phyloP scores from a whole-genome alignment of 106 monocot genomes.

The Dendrobium officinale region DNA sequence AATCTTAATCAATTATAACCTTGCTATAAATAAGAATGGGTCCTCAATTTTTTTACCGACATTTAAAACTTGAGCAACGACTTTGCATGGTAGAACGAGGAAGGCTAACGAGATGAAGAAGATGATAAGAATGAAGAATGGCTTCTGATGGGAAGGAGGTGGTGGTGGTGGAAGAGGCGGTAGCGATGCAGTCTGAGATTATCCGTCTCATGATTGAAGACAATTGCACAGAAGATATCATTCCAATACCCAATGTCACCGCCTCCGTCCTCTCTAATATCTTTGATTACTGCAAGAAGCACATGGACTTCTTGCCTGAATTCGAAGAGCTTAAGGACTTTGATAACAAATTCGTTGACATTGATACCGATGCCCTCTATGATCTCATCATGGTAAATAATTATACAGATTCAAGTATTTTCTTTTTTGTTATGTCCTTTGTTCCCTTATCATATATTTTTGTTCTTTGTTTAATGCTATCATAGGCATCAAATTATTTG shows the following conservation, averaged over 20 bases:
- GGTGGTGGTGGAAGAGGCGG: background rate
- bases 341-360: background rate
- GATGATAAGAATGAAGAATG: background rate
- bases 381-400: background rate
- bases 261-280: background rate
- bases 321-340: background rate
- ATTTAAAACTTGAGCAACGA: no score
- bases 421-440: background rate
- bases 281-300: slow-evolving; percentile 1
- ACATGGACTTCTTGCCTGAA: background rate
- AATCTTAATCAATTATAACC: no score
- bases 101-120: no score
- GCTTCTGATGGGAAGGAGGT: background rate
- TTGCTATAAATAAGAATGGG: no score
- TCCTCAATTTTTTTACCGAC: no score
- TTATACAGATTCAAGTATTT: no score
- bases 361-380: background rate
- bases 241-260: slow-evolving; percentile 4
- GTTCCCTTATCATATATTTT: background rate
- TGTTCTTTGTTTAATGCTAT: background rate
- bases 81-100: no score
- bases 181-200: background rate
- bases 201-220: background rate
- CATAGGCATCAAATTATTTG: no score
- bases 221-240: background rate